Evolutionary conservation across 805 yeast species (phyloP).

Genomic region (Candida berthetii): DNA sequence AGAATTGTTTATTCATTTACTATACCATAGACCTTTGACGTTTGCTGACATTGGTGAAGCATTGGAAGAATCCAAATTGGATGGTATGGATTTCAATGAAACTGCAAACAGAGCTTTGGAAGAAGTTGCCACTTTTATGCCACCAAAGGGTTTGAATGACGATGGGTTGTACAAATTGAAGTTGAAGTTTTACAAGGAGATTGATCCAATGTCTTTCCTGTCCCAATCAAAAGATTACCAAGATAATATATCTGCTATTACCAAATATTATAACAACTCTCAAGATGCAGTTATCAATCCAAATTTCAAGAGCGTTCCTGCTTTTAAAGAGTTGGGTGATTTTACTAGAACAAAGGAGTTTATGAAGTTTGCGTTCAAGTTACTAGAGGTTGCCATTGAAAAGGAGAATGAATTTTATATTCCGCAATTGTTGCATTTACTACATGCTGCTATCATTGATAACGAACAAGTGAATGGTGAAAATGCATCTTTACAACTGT

Average conservation of each 20-base stretch:
- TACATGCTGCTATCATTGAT: conserved; percentile 59
- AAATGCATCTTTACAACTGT: conserved; percentile 33
- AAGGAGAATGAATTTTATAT: conserved; percentile 47
- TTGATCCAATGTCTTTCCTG: conserved; percentile 55
- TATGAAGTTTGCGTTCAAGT: conserved; percentile 50
- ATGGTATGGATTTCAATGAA: conserved; percentile 36
- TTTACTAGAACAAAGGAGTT: conserved; percentile 47
- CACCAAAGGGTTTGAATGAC: conserved; percentile 64
- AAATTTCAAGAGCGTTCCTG: conserved; percentile 18
- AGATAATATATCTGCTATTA: conserved; percentile 40
- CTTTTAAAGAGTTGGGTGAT: conserved; percentile 37
- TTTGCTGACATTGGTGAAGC: conserved; percentile 41
- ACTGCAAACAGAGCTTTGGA: conserved; percentile 51
- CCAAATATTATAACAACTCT: conserved; percentile 15
- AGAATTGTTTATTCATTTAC: conserved; percentile 39
- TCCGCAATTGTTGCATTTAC: conserved; percentile 56
- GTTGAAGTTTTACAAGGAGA: conserved; percentile 29
- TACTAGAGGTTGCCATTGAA: conserved; percentile 47
- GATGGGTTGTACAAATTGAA: conserved; percentile 63
- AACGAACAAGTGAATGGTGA: conserved; percentile 36
- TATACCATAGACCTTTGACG: conserved; percentile 46
- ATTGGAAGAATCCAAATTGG: conserved; percentile 27
- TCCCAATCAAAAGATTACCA: conserved; percentile 42
- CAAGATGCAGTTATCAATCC: conserved; percentile 47
- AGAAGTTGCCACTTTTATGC: conserved; percentile 53